These are phyloP conservation scores for Dalechampia spathulata DNA, from an alignment of 441 rosid species.

Conservation along the genomic window DNA sequence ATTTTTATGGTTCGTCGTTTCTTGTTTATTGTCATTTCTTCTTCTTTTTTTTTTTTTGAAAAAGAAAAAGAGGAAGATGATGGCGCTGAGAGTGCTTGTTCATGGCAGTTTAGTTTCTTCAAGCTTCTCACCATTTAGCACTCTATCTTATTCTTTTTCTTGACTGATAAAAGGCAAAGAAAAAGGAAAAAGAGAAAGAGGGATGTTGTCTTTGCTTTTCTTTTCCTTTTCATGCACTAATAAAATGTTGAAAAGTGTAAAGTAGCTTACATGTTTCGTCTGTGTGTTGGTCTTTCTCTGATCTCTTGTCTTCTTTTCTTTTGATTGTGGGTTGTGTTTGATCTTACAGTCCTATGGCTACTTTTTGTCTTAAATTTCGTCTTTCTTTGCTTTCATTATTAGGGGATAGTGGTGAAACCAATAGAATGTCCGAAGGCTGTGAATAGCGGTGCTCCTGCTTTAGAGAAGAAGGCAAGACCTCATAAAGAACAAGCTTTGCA, in stretches of 20 bases:
- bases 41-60: too few species aligned
- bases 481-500: constrained; percentile 67
- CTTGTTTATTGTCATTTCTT: too few species aligned
- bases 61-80: too few species aligned
- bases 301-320: not conserved
- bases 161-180: constrained; percentile 16
- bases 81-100: too few species aligned
- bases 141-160: constrained; percentile 27
- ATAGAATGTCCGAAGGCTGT: constrained; percentile 45
- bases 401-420: constrained; percentile 87
- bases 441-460: constrained; percentile 10
- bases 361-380: not conserved
- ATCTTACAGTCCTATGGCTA: too few species aligned
- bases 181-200: not conserved
- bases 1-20: constrained; percentile 7
- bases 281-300: constrained; percentile 20
- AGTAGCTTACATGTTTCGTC: constrained; percentile 25
- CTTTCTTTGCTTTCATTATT: not conserved
- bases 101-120: too few species aligned
- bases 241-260: constrained; percentile 31
- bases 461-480: constrained; percentile 53
- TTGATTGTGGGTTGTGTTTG: constrained; percentile 17
- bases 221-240: constrained; percentile 16
- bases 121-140: too few species aligned
- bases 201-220: constrained; percentile 8